Base-by-base conservation (phyloP, 148 eudicot genomes). In the Tetragonia tetragonoides region DNA sequence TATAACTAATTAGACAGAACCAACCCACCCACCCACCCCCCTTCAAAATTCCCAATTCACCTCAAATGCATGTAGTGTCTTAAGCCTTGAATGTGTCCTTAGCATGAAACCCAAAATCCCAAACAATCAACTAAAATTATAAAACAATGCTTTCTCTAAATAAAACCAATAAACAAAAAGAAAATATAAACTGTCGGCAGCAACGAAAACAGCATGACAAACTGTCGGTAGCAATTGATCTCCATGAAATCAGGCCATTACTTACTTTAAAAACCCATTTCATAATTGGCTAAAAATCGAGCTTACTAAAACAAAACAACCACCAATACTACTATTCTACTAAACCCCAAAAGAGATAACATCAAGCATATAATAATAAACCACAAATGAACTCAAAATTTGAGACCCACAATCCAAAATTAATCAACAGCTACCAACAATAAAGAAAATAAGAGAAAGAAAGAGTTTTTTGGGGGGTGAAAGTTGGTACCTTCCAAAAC, bases 401-500 rank as follows among this genome's bases (percentile, higher is more conserved):
- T 49, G 41, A 37, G 34, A 53, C 24, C 49, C 71, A 67, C 14
- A 41, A 41, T 2, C 8, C 2, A 53, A 51, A 38, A 51, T 59
- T 6, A 38, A 7, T 54, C 62, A 51, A 20, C 16, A 17, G 11
- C 24, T 42, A 53, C 41, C 3, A 53, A 72, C 53, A 9, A 54
- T 12, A 21, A 6, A 8, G 0, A 47, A 64, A 69, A 10, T 70
- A 14, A 23, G 60, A 59, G 44, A 78, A 66, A 47, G 2, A 18
- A 11, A 7, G 9, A 40, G 49, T 28, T 28, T 28, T 28, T 28
- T 28, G 4, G 18, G n/a, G 7, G 12, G 16, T 53, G 5, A 10
- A 86, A 28, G 34, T 28, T 28, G 34, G 34, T 28, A 28, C 98
- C 98, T 88, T 88, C 77, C 54, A 95, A 75, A 82, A 91, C 84